Evolutionary conservation across 768 basidiomycete genomes (phyloP).

Genomic region (Roridomyces roridus): DNA sequence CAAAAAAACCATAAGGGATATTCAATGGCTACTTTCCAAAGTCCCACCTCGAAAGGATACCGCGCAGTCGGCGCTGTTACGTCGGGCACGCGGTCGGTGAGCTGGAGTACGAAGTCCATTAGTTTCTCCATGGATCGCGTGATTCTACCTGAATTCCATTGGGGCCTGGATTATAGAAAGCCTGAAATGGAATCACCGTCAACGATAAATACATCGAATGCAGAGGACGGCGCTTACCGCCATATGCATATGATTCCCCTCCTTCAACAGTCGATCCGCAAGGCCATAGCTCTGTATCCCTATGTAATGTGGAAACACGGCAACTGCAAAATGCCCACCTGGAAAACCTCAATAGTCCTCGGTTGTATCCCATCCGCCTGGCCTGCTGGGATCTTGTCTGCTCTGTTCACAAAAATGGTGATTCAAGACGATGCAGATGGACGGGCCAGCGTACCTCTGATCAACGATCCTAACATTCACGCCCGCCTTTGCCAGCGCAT

Average conservation of each 20-base stretch:
- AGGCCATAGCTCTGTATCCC: constrained; percentile 74
- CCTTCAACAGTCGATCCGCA: constrained; percentile 63
- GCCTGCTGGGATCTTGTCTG: constrained; percentile 55
- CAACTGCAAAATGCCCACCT: constrained; percentile 37
- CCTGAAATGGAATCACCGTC: constrained; percentile 45
- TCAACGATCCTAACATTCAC: constrained; percentile 67
- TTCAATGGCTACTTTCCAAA: not conserved
- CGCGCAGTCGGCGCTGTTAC: constrained; percentile 67
- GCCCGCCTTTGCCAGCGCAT: constrained; percentile 62
- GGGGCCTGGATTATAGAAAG: constrained; percentile 74
- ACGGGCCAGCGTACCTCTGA: too few species aligned
- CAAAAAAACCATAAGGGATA: not conserved
- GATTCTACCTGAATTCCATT: constrained; percentile 62
- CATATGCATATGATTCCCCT: constrained; percentile 74
- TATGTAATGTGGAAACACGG: not conserved
- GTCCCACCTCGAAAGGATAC: constrained; percentile 70
- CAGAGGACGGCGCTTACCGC: too few species aligned
- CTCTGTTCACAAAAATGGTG: constrained; percentile 34
- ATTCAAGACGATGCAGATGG: not conserved
- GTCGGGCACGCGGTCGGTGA: constrained; percentile 67
- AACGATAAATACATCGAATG: too few species aligned
- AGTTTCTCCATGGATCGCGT: not conserved
- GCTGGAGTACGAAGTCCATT: constrained; percentile 40
- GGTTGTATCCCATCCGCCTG: constrained; percentile 64
- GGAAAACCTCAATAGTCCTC: constrained; percentile 53